Conservation (phyloP, 768 basidiomycete genomes). For the Phanerochaete carnosa region DNA sequence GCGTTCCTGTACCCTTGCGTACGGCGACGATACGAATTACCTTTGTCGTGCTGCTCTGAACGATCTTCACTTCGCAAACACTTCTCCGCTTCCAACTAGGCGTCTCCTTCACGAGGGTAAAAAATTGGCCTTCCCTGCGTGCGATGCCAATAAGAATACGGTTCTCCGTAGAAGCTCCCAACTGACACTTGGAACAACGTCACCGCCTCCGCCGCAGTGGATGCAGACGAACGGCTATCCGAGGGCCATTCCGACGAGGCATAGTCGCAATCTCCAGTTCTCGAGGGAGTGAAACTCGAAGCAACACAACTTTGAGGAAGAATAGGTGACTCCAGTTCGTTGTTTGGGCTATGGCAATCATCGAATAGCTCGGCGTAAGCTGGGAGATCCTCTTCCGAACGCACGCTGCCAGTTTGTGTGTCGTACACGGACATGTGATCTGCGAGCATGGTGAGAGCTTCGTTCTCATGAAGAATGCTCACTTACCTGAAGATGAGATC, state of each 20-base stretch:
- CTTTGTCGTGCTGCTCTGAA: not conserved
- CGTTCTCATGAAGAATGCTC: no score
- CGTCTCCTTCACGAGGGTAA: not conserved
- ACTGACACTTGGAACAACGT: not conserved
- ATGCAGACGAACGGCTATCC: not conserved
- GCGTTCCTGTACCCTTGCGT: not conserved
- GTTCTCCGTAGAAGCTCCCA: no score
- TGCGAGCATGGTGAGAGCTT: no score
- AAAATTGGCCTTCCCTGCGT: not conserved
- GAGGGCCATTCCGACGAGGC: no score
- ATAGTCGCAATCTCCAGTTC: no score
- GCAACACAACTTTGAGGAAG: no score
- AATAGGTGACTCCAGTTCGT: no score
- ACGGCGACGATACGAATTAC: not conserved
- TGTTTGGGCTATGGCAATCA: not conserved
- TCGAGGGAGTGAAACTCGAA: no score
- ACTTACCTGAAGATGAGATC: no score
- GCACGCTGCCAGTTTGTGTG: no score
- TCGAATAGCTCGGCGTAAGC: not conserved
- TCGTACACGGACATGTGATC: no score
- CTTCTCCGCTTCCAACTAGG: not conserved
- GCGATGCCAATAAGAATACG: no score
- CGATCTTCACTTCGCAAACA: not conserved
- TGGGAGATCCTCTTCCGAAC: not conserved
- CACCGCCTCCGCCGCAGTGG: not conserved